phyloP scores from a whole-genome alignment of 208 protist genomes.

The Jaenimonas drosophilae region DNA sequence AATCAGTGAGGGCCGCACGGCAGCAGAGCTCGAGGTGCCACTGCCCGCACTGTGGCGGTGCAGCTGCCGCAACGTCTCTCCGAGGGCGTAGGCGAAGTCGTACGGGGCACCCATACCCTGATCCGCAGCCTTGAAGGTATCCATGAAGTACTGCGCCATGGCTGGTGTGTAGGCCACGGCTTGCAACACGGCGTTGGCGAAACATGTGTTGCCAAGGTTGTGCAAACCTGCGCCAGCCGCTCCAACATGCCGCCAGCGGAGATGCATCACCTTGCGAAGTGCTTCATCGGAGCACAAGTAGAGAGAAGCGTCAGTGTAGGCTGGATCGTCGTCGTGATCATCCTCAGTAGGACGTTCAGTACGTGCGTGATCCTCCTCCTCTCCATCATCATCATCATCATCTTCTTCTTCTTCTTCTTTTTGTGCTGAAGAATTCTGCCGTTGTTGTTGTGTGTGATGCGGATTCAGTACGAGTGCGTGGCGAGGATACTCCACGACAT shows the following conservation, averaged over 20 bases:
- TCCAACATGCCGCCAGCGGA: slow-evolving; percentile 47
- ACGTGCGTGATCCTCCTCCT: slow-evolving; percentile 8
- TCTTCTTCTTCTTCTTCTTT: too few species aligned
- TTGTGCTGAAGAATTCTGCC: too few species aligned
- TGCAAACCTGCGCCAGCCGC: slow-evolving; percentile 56
- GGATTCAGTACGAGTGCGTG: slow-evolving; percentile 84
- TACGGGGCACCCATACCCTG: slow-evolving; percentile 43
- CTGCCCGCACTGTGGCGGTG: slow-evolving; percentile 12
- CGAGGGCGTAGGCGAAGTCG: slow-evolving; percentile 80
- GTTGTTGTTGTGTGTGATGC: slow-evolving; percentile 51
- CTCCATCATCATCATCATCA: slow-evolving; percentile 5
- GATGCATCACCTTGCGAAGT: slow-evolving; percentile 39
- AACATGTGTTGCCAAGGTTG: slow-evolving; percentile 90
- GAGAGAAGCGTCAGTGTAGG: slow-evolving; percentile 19
- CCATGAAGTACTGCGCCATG: slow-evolving; percentile 76
- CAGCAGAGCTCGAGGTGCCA: slow-evolving; percentile 10
- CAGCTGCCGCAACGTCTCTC: slow-evolving; percentile 61
- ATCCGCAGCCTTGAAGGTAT: slow-evolving; percentile 41
- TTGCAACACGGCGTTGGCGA: slow-evolving; percentile 84
- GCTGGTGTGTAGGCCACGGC: slow-evolving; percentile 74
- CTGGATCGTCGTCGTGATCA: slow-evolving; percentile 70
- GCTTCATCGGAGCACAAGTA: slow-evolving; percentile 48
- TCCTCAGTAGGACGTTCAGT: too few species aligned
- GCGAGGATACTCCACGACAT: slow-evolving; percentile 73
- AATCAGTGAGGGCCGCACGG: slow-evolving; percentile 45